Base-by-base conservation (phyloP, 805 yeast species). In the Citeromyces nyonsensis region DNA sequence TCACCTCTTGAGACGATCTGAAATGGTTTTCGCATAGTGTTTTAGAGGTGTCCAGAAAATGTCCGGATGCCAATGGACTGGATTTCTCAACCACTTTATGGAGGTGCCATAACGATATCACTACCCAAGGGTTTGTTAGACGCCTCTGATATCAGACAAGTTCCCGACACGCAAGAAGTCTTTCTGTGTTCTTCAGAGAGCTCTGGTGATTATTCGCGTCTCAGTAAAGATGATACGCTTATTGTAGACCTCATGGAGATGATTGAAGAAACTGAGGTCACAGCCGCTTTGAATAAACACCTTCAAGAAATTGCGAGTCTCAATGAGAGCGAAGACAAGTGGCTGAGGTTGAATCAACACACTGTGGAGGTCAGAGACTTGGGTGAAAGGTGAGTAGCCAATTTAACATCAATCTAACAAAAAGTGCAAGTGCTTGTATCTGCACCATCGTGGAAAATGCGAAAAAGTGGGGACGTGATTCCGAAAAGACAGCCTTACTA, bases 161-260 rank as follows among this genome's bases (percentile, higher is more conserved):
- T 91, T 3, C 97, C 98, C 0, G 96, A 91, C 45, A 74, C 85
- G 1, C 97, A 91, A 49, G 98, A 88, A 50, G 95, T 88, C 15
- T 91, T 68, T 50, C 71, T 86, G 3, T 64, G 63, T 32, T 44
- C 52, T 10, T 42, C 57, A 2, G 28, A 28, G 8, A 42, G 40
- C 33, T 34, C 48, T 8, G 33, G 40, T 10, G 39, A 41, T 14
- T 30, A 38, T 15, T 36, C 44, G 31, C 43, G 39, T 32, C 45
- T 61, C 30, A 51, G 52, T 27, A 42, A 52, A 30, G 69, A 73
- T 33, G 72, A 66, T 40, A 66, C 79, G 11, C 47, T 78, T 7
- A 72, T 79, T n/a, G 45, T 79, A 12, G 91, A 79, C 38, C 48
- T 79, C 10, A 49, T 79, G 39, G 82, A 79, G 40, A 43, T 54